Evolutionary conservation across 768 basidiomycete genomes (phyloP), one percentile per base, ranked within the genome.

Genomic region (Mycena rosella): DNA sequence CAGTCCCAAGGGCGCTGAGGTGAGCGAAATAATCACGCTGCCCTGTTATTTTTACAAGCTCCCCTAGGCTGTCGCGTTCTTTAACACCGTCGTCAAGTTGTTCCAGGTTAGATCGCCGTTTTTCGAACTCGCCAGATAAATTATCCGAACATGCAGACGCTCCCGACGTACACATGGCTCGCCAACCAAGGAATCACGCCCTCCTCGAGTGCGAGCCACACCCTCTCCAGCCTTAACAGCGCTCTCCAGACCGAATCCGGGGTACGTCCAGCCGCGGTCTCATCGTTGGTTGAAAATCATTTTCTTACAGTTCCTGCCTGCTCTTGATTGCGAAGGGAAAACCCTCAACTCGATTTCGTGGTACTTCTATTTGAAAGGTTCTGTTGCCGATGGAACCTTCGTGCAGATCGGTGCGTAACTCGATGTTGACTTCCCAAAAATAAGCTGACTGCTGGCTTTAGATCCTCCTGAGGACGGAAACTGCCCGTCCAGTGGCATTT

Each of bases 21-120:
- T 88, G 65, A 30, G 77, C 63, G n/a, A n/a, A 24, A 10, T 22
- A 15, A 11, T 10, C 4, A 29, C 34, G 13, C 32, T 27, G 20
- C 9, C 7, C 7, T 22, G 26, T 9, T 1, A 32, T 45, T 20
- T 27, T 18, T 36, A 27, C 36, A 26, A 48, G n/a, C 48, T 8
- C n/a, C 22, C 22, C n/a, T 65, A 91, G 89, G 91, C 90, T 5
- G 90, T 91, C 38, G 86, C 86, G 17, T 93, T 87, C 78, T 92
- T 91, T 79, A 42, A 49, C 18, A 67, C 66, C 8, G 66, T 67
- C 22, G 60, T 62, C 29, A 53, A 40, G 7, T 47, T 67, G 34
- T 67, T 62, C 60, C 47, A 67, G 66, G 66, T 63, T 4, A 45
- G 60, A 10, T 30, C 22, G n/a, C 32, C 15, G 18, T 40, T 38